These are phyloP conservation scores for Euphorbia schlechtendalii DNA, from an alignment of 441 rosid species.

Conservation along the genomic window DNA sequence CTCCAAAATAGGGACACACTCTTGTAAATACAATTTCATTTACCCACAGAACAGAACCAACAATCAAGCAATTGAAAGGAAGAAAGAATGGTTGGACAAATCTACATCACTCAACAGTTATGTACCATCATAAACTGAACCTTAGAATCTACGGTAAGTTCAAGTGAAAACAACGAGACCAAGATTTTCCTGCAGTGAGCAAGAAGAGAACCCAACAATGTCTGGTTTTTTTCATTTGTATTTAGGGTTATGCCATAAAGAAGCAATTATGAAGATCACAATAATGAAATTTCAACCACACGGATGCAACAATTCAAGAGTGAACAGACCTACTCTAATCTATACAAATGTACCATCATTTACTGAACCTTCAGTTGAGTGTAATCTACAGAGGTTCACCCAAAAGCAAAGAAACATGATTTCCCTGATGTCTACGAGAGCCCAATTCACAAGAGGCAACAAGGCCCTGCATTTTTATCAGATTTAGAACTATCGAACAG, in stretches of 20 bases:
- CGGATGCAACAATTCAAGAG: background rate
- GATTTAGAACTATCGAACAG: background rate
- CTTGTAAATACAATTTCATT: no score
- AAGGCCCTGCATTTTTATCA: slow-evolving; percentile 42
- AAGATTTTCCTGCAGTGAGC: slow-evolving; percentile 38
- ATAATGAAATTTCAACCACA: background rate
- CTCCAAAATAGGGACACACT: background rate
- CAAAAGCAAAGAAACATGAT: slow-evolving; percentile 41
- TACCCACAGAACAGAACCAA: background rate
- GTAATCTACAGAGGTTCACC: no score
- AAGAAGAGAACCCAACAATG: slow-evolving; percentile 35
- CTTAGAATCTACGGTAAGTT: slow-evolving; percentile 42
- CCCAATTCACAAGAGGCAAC: slow-evolving; percentile 35
- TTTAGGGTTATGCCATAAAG: background rate
- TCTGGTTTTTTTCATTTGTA: background rate
- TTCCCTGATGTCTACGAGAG: slow-evolving; percentile 43
- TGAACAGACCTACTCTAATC: background rate
- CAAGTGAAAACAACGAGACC: slow-evolving; percentile 53
- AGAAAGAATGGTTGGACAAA: no score
- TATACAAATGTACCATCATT: slow-evolving; percentile 33
- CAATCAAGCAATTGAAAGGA: no score
- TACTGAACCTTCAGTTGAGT: slow-evolving; percentile 47
- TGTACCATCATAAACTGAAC: slow-evolving; percentile 19
- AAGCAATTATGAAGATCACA: background rate
- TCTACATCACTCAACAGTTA: background rate